Conservation (phyloP, 1,284 basidiomycete species). For the Tylopilus microsporus region DNA sequence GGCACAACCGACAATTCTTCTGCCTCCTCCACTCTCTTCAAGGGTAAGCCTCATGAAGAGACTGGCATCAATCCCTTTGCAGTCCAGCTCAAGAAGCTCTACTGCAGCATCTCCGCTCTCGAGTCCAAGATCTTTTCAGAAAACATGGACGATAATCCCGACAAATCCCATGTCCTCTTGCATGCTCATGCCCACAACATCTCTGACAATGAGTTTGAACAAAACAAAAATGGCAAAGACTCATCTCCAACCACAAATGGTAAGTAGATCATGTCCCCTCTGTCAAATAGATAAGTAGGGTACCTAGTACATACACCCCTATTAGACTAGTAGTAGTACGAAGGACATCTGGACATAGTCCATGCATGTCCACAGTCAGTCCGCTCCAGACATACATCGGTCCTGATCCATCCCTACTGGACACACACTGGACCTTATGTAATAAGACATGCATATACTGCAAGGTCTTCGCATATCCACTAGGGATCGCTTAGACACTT, state of each 20-base stretch:
- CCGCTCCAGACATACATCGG: too few relatives aligned
- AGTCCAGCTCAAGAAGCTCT: conserved; percentile 73
- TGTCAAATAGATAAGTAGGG: too few relatives aligned
- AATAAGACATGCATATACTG: too few relatives aligned
- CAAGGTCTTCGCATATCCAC: too few relatives aligned
- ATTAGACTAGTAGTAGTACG: too few relatives aligned
- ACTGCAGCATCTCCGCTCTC: conserved; percentile 72
- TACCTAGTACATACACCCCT: too few relatives aligned
- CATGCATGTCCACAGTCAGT: too few relatives aligned
- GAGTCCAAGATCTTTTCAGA: conserved; percentile 67
- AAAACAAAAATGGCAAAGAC: conserved; percentile 55
- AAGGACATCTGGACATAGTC: too few relatives aligned
- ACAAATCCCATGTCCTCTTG: conserved; percentile 51
- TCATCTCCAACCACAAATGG: conserved; percentile 70
- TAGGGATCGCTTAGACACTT: too few relatives aligned
- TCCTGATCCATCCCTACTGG: too few relatives aligned
- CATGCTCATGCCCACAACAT: conserved; percentile 39
- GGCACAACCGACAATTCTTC: conserved; percentile 68
- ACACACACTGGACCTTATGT: too few relatives aligned
- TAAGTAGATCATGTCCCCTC: conserved; percentile 28
- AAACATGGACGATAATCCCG: conserved; percentile 48
- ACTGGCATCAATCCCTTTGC: conserved; percentile 65
- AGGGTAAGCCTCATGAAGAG: conserved; percentile 47
- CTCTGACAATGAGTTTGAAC: conserved; percentile 52
- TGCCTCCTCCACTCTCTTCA: conserved; percentile 63